Base-by-base conservation (phyloP, 1,284 basidiomycete species). In the Ustilago loliicola region DNA sequence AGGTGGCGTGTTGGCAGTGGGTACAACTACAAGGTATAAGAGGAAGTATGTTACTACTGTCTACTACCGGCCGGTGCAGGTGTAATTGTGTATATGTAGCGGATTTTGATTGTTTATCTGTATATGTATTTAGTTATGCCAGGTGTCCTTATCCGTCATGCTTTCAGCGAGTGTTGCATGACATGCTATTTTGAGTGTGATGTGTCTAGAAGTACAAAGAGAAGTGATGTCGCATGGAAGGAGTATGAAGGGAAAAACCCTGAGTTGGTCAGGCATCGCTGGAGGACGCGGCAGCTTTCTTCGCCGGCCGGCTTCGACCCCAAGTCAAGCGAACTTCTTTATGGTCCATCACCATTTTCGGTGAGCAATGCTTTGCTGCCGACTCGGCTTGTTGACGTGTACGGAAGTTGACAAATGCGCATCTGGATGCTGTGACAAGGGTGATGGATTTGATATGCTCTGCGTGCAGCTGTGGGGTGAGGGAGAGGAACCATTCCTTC, bases 321-420 rank as follows among this genome's bases (percentile, higher is more conserved):
- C 96, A 99, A 73, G 92, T 93, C 11, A 98, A 90, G 54, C 90
- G 89, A 10, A 93, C 90, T 61, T 89, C 89, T 82, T 93, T 91
- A 1, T 91, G 93, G 32, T 93, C 92, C 45, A 98, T 89, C 80
- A 95, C 93, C 25, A 99, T 89, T 3, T 95, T 96, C 71, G 92
- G 91, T 17, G 93, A 90, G 90, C 96, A 94, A 10, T 92, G 92
- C 77, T 92, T 90, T 0, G 96, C 96, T 0, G 94, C 95, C 9
- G 88, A 87, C 86, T 99, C 97, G 15, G 97, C 96, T 19, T 90
- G 89, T 2, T 89, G 84, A 30, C 97, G 90, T 64, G 93, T 91
- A 69, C 89, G 91, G 88, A 99, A 99, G 87, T 98, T 98, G 67
- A 98, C 90, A 87, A 99, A 99, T 0, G 96, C 96, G 87, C 95